Evolutionary conservation across 164 flowering plant genomes (phyloP), one percentile per base, ranked within the genome.

Genomic region (Cinnamomum micranthum): DNA sequence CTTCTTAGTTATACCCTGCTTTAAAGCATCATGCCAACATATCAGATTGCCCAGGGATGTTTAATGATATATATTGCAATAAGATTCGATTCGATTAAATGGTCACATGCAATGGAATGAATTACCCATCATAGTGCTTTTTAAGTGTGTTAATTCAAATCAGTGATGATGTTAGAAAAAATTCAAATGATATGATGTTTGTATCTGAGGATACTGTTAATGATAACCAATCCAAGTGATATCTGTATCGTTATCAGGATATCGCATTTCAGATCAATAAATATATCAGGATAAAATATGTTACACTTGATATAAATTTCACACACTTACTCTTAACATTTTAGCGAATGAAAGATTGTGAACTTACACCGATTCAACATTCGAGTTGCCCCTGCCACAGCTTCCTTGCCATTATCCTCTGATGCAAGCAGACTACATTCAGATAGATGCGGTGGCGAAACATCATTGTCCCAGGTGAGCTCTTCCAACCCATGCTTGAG

Each of bases 401-500:
- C n/a, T 67, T 31, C 47, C 28, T 27, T 31, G 47, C 60, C 60
- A 17, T 55, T 55, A 4, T 55, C 19, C n/a, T 55, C n/a, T 20
- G 20, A 20, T 55, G 60, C 60, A 55, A 55, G n/a, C 60, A 55
- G 17, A 55, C 35, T 28, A 19, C 41, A 67, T 4, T 67, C 22
- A 31, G 69, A 31, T 5, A 41, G 59, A 7, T n/a, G 72, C 12
- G 59, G 23, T 41, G 55, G 47, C 4, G 22, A 41, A 41, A 6
- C 23, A 22, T 47, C 59, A 22, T 47, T 51, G 20, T 51, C 31
- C 72, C 72, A 70, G 17, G 25, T 25, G 20, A 70, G 60, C 55
- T 70, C 72, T 70, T 70, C 72, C 47, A 70, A 22, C 2, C 72
- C 72, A 22, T 70, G 72, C 31, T 14, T 20, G 19, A 70, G 31